Percentiles rank a stretch among this genome's conserved stretches.
These are phyloP conservation scores for Ottelia alismoides DNA, from an alignment of 106 monocot species.

Conservation along the genomic window DNA sequence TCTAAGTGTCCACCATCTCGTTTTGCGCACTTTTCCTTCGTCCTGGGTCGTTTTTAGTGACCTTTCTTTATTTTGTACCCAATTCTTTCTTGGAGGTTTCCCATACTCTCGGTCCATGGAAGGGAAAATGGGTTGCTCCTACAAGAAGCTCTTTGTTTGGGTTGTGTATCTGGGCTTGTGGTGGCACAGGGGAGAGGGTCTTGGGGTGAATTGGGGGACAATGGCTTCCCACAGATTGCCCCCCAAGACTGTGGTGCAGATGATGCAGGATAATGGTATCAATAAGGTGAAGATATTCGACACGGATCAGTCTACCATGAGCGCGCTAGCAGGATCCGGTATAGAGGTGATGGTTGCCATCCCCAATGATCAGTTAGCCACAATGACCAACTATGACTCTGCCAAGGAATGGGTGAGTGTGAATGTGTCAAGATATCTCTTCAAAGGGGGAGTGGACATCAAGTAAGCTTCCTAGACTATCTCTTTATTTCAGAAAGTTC, in stretches of 20 bases:
- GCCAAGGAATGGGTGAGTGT: constrained; percentile 8
- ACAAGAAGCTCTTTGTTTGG: too few relatives aligned
- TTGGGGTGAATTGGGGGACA: constrained; percentile 18
- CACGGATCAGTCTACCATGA: constrained; percentile 3
- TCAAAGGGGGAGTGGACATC: constrained; percentile 10
- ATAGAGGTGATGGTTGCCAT: constrained; percentile 20
- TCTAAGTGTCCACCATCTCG: too few relatives aligned
- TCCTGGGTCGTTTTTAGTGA: too few relatives aligned
- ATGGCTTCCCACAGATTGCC: constrained; percentile 11
- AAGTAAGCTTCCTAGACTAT: neutral
- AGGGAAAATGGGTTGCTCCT: too few relatives aligned
- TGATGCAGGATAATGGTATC: constrained; percentile 13
- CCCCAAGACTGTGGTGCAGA: constrained; percentile 10
- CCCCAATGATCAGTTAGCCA: constrained; percentile 2
- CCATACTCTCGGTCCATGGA: too few relatives aligned
- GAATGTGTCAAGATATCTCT: constrained; percentile 8
- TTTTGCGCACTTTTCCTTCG: too few relatives aligned
- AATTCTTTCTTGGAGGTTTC: too few relatives aligned
- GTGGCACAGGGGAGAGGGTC: too few relatives aligned
- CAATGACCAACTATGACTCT: constrained; percentile 2
- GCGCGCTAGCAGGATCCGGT: constrained; percentile 4
- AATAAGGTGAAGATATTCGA: constrained; percentile 16
- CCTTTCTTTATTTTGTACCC: too few relatives aligned
- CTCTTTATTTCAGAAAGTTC: neutral
- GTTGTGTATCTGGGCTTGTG: too few relatives aligned